These are phyloP conservation scores for Didymella exigua DNA, from an alignment of 2,329 filamentous ascomycete genomes.

Conservation along the genomic window DNA sequence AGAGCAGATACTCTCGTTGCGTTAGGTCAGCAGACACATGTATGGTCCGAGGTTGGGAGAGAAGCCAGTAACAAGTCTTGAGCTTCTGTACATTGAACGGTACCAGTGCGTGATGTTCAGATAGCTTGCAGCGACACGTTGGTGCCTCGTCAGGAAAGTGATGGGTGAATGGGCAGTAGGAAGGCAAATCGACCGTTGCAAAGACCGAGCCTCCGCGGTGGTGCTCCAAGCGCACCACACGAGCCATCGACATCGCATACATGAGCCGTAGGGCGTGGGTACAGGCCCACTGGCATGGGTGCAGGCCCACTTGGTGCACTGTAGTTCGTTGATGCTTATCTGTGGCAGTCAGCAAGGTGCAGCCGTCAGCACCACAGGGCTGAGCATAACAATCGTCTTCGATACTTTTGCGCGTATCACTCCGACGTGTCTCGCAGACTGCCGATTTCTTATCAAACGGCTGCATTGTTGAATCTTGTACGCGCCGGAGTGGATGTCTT, in stretches of 20 bases:
- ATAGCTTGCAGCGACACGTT: background rate
- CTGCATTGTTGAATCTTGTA: background rate
- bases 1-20: background rate
- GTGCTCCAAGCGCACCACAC: background rate
- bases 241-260: background rate
- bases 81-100: background rate
- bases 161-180: background rate
- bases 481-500: background rate
- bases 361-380: background rate
- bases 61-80: background rate
- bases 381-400: background rate
- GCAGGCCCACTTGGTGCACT: conserved; percentile 5
- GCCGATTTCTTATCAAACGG: conserved; percentile 4
- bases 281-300: conserved; percentile 7
- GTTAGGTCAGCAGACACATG: background rate
- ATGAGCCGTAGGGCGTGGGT: conserved; percentile 4
- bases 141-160: background rate
- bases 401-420: background rate
- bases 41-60: background rate
- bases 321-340: conserved; percentile 14
- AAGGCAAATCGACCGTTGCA: background rate
- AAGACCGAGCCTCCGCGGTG: background rate
- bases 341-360: conserved; percentile 6
- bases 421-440: background rate
- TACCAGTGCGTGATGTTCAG: background rate